Conservation (phyloP, 495 filamentous ascomycete species). For the Aspergillus sclerotiicarbonarius region DNA sequence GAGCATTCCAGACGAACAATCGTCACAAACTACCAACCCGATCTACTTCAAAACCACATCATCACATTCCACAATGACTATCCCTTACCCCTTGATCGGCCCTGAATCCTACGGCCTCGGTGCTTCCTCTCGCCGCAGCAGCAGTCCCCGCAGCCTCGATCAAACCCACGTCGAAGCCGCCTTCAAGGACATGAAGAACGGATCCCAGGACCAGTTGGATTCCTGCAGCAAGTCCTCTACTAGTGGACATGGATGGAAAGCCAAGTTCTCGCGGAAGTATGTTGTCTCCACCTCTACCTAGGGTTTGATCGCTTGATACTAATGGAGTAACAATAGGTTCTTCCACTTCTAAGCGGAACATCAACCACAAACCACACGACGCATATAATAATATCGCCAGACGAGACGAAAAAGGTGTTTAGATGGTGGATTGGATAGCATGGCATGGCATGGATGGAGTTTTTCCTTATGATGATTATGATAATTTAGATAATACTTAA, state of each 20-base stretch:
- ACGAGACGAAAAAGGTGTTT: too few species aligned
- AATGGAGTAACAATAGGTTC: conserved; percentile 7
- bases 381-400: too few species aligned
- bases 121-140: not conserved
- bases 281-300: not conserved
- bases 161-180: not conserved
- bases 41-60: not conserved
- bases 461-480: too few species aligned
- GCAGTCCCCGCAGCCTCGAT: not conserved
- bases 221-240: not conserved
- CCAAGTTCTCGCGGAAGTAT: not conserved
- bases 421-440: too few species aligned
- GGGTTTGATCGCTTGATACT: too few species aligned
- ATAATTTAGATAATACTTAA: too few species aligned
- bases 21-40: not conserved
- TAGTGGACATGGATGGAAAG: not conserved
- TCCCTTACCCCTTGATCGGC: conserved; percentile 1
- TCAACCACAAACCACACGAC: too few species aligned
- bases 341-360: too few species aligned
- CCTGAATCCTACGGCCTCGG: not conserved
- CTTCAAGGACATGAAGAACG: not conserved
- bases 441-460: too few species aligned
- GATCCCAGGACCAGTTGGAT: not conserved
- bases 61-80: not conserved
- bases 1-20: not conserved